phyloP scores from a whole-genome alignment of 2,329 filamentous ascomycete species.

The Aspergillus pseudoterreus region DNA sequence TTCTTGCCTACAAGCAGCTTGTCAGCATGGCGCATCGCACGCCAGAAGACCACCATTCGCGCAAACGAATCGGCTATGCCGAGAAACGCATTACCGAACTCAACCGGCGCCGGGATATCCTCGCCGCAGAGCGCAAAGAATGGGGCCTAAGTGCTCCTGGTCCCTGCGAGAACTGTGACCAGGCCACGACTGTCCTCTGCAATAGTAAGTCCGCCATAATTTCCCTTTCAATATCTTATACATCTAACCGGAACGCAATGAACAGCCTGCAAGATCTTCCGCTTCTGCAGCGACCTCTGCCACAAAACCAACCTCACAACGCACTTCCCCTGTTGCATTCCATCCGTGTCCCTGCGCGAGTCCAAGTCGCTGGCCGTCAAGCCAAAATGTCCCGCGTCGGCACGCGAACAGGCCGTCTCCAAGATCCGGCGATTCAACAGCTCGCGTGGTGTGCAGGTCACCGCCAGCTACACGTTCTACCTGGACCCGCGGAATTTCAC shows the following conservation, averaged over 20 bases:
- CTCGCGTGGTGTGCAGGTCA: conserved; percentile 15
- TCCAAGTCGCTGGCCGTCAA: conserved; percentile 29
- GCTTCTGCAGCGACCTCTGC: conserved; percentile 26
- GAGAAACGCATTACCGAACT: conserved; percentile 25
- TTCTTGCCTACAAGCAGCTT: conserved; percentile 26
- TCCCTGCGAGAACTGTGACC: conserved; percentile 19
- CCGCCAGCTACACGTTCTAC: conserved; percentile 25
- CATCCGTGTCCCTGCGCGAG: conserved; percentile 27
- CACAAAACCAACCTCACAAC: conserved; percentile 12
- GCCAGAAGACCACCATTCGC: conserved; percentile 22
- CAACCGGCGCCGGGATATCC: conserved; percentile 21
- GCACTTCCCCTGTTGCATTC: conserved; percentile 23
- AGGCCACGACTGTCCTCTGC: conserved; percentile 21
- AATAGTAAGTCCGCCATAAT: conserved; percentile 18
- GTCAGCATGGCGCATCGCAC: conserved; percentile 23
- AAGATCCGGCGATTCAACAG: conserved; percentile 20
- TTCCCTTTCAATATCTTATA: neutral
- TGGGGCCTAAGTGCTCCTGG: conserved; percentile 24
- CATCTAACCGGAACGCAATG: neutral
- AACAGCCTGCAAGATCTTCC: conserved; percentile 27
- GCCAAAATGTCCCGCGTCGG: conserved; percentile 20
- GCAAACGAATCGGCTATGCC: conserved; percentile 23
- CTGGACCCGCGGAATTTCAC: conserved; percentile 30
- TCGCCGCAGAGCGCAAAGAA: conserved; percentile 22
- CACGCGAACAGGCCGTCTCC: conserved; percentile 23